These are phyloP conservation scores for Aureobasidium sp. DNA, from an alignment of 2,329 filamentous ascomycete genomes.

Conservation along the genomic window DNA sequence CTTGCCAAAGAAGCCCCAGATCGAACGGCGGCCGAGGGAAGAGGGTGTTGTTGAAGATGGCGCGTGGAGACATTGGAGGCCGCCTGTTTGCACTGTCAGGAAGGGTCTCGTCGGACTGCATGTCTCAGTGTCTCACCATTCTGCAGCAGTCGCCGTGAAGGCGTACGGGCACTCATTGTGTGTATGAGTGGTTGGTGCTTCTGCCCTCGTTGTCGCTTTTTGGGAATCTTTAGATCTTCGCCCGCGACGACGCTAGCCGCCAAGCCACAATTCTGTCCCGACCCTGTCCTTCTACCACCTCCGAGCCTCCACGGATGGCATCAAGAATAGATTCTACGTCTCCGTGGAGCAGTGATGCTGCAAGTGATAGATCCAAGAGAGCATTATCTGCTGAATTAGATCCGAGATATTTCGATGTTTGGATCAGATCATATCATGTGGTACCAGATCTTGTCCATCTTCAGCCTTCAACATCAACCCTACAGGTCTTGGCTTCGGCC, in stretches of 20 bases:
- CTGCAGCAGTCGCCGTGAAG: slow-evolving; percentile 54
- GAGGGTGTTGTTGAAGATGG: slow-evolving; percentile 16
- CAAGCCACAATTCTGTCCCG: not conserved
- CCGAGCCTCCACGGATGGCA: no score
- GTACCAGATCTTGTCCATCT: no score
- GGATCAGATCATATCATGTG: no score
- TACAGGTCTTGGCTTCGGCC: not conserved
- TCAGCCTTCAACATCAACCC: not conserved
- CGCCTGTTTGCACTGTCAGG: slow-evolving; percentile 12
- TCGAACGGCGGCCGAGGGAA: slow-evolving; percentile 19
- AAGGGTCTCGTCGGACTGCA: not conserved
- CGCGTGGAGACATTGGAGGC: slow-evolving; percentile 19
- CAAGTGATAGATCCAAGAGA: no score
- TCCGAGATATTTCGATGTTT: no score
- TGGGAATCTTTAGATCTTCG: not conserved
- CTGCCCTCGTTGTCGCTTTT: not conserved
- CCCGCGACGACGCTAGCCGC: not conserved
- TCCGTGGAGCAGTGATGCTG: no score
- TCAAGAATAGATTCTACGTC: no score
- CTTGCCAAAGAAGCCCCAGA: slow-evolving; percentile 20
- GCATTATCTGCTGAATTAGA: no score
- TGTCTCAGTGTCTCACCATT: slow-evolving; percentile 45
- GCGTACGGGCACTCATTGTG: slow-evolving; percentile 59
- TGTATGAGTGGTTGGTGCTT: slow-evolving; percentile 9
- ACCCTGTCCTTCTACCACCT: not conserved